A percentile compares a stretch with the other conserved stretches of the same genome.
phyloP scores from a whole-genome alignment of 345 rosid species.

The Triadica sebifera region DNA sequence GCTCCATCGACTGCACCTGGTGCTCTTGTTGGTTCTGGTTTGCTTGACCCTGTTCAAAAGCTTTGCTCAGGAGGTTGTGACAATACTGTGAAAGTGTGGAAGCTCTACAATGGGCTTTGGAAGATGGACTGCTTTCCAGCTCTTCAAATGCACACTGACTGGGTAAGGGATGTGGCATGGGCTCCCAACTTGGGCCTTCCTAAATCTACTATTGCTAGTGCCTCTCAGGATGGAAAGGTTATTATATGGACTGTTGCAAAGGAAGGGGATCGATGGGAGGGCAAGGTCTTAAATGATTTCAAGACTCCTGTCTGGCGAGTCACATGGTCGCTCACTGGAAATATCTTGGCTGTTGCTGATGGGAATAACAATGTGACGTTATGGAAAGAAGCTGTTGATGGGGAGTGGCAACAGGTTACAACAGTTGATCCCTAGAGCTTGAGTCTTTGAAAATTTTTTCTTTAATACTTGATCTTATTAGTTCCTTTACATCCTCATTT shows the following conservation, averaged over 20 bases:
- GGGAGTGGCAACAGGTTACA: conserved; percentile 30
- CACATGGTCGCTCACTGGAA: conserved; percentile 26
- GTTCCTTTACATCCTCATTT: background rate
- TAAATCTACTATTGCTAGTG: conserved; percentile 27
- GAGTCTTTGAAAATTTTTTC: background rate
- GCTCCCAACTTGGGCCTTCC: conserved; percentile 30
- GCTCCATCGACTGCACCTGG: conserved; percentile 28
- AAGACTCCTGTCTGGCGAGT: conserved; percentile 27
- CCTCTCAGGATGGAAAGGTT: conserved; percentile 26
- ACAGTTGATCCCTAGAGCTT: conserved; percentile 18
- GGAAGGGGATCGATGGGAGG: conserved; percentile 27
- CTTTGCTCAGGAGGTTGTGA: conserved; percentile 30
- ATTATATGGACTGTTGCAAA: conserved; percentile 25
- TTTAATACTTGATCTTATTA: background rate
- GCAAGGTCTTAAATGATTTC: conserved; percentile 24
- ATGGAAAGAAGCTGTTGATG: conserved; percentile 31
- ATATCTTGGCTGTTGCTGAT: conserved; percentile 29
- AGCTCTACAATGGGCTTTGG: conserved; percentile 22
- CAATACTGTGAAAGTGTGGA: conserved; percentile 28
- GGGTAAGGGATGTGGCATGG: conserved; percentile 29
- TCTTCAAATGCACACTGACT: conserved; percentile 28
- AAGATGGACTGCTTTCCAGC: conserved; percentile 30
- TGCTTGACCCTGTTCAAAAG: conserved; percentile 25
- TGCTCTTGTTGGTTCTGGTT: conserved; percentile 20
- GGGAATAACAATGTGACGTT: conserved; percentile 19